Base-by-base conservation (phyloP, 139 green algal genomes). In the Ettlia oleoabundans region DNA sequence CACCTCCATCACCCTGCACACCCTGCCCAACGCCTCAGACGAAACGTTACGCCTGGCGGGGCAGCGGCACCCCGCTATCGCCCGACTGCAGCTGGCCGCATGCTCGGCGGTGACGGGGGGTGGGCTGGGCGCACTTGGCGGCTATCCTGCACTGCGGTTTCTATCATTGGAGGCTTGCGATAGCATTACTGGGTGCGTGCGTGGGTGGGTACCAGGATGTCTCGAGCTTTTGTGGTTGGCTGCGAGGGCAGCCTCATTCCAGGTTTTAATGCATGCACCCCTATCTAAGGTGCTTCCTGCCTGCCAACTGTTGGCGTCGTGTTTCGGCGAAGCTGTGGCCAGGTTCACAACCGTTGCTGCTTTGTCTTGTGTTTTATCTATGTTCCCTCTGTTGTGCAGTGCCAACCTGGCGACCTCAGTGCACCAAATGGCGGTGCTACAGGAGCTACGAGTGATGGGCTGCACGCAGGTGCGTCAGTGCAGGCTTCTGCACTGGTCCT, bases 31-130 rank as follows among this genome's bases (percentile, higher is more conserved):
- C 78, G 26, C 18, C 18, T 58, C 19, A 4, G 64, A 76, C 32
- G 78, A 76, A 32, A 83, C 64, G 43, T 33, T 83, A 35, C 32
- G 64, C 30, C 19, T 63, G 61, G 24, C 63, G 61, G 76, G 76
- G 2, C 61, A 47, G 62, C 76, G 62, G 40, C 76, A 82, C 61
- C 1, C 33, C 15, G 7, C 64, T 8, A 8, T 83, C 24, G 13
- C 33, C 15, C 1, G 4, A 5, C 78, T 83, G 32, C 7, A 37
- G 32, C 78, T 83, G 43, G 30, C 26, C 33, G 22, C 1, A 13
- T 83, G 78, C 64, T 26, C 18, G 4, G 64, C 78, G 32, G 6
- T 83, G 24, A 61, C 47, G 9, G 78, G 47, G 5, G 5, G 15
- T 5, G 41, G 21, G 5, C 41, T 64, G 61, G 76, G 22, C n/a